Evolutionary conservation across 306 rosid species (phyloP), one percentile per base, ranked within the genome.

Genomic region (Prunus campanulata): DNA sequence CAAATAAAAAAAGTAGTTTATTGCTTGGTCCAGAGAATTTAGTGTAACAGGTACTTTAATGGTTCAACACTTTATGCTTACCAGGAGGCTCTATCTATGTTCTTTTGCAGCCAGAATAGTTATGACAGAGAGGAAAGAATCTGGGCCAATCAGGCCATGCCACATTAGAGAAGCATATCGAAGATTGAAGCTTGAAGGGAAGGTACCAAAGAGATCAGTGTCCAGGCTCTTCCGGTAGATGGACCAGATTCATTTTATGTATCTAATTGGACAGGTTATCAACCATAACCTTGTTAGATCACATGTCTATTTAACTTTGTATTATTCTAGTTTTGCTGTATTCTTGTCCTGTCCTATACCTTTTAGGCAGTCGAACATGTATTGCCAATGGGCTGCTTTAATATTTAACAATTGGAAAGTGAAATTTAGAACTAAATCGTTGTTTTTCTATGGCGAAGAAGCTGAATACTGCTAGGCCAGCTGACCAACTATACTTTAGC

Each of bases 111-210:
- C 98, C 50, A 89, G 98, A 89, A 79, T 85, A 59, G 84, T 92
- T 24, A 92, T 95, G 98, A 62, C 86, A 9, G 98, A 92, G 86
- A 90, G 99, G 83, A 87, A 83, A 66, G 97, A 95, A 76, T 86
- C 96, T 25, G 99, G 99, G 52, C 93, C 99, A 54, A 89, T 92
- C 44, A 87, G 99, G 64, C 97, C 98, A 59, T 92, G 98, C 88
- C 99, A 96, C 85, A 68, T 95, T 73, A 84, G 97, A 82, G 99
- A 95, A 85, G 90, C 97, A 48, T 86, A 89, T 81, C 83, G 97
- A 86, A 85, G 97, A 74, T 84, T 87, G 42, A 95, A 92, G 90
- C 85, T 91, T 62, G 99, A 95, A 86, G 99, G 99, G 42, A 95
- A 92, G 81, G 85, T 89, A 61, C 96, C 93, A 22, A 89, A 87